Conservation (phyloP, 192 early-diverging fungal genomes). For the Coemansia javaensis region DNA sequence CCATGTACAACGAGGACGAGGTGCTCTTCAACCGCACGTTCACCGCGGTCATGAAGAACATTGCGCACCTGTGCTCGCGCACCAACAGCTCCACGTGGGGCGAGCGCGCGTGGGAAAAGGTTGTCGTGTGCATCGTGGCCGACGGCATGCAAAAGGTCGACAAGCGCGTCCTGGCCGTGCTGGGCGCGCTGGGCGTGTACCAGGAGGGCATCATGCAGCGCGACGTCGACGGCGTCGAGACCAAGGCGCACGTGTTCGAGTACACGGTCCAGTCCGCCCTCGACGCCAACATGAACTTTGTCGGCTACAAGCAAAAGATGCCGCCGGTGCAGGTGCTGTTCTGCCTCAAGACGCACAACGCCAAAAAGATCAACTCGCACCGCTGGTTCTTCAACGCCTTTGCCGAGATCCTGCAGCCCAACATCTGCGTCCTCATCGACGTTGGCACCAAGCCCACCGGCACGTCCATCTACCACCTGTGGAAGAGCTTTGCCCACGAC, state of each 20-base stretch:
- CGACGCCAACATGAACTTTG: conserved; percentile 61
- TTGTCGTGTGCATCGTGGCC: conserved; percentile 88
- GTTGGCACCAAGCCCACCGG: conserved; percentile 86
- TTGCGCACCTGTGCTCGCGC: conserved; percentile 78
- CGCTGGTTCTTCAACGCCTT: conserved; percentile 98
- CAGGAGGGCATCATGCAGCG: conserved; percentile 69
- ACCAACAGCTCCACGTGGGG: conserved; percentile 78
- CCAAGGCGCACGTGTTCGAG: conserved; percentile 83
- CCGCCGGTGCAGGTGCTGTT: conserved; percentile 87
- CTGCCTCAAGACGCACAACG: conserved; percentile 90
- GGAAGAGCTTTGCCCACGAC: conserved; percentile 86
- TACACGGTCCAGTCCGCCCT: conserved; percentile 78
- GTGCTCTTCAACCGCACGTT: conserved; percentile 85
- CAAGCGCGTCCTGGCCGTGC: conserved; percentile 68
- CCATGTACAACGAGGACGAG: conserved; percentile 93
- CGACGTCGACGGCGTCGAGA: conserved; percentile 63
- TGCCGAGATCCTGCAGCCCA: conserved; percentile 72
- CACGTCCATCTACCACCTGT: conserved; percentile 85
- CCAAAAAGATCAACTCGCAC: conserved; percentile 92
- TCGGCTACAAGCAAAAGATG: conserved; percentile 61
- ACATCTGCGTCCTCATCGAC: conserved; percentile 87
- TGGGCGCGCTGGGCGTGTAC: conserved; percentile 76
- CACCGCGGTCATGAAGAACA: conserved; percentile 84
- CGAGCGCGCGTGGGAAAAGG: conserved; percentile 83
- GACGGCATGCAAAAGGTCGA: conserved; percentile 83